phyloP scores from a whole-genome alignment of 2,329 filamentous ascomycete species.

The Fusarium bactridioides region DNA sequence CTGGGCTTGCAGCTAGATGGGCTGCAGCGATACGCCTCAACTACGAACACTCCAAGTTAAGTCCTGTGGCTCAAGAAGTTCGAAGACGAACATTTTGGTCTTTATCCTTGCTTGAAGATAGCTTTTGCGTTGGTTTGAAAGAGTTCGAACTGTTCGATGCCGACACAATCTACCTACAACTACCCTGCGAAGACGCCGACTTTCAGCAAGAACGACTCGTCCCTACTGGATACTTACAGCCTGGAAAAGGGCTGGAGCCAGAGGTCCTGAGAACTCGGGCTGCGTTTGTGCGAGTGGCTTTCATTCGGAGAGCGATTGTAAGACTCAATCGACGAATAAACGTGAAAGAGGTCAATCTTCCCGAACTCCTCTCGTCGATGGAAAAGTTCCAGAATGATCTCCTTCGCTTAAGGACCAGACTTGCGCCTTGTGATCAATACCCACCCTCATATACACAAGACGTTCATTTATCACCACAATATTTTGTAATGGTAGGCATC shows the following conservation, averaged over 20 bases:
- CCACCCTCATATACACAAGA: constrained; percentile 27
- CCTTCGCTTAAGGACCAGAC: constrained; percentile 30
- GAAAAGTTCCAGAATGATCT: constrained; percentile 41
- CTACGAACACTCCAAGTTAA: constrained; percentile 38
- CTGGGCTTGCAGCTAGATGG: constrained; percentile 38
- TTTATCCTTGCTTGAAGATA: constrained; percentile 38
- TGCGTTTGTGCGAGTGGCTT: constrained; percentile 36
- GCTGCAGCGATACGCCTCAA: constrained; percentile 41
- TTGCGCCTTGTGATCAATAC: constrained; percentile 35
- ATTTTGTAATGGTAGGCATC: constrained; percentile 30
- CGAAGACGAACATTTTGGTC: constrained; percentile 41
- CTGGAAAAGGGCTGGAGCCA: constrained; percentile 39
- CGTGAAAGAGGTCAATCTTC: constrained; percentile 37
- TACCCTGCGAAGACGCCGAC: constrained; percentile 38
- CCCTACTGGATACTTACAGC: constrained; percentile 38
- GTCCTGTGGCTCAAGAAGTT: constrained; percentile 38
- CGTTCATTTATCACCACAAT: constrained; percentile 29
- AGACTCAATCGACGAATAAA: constrained; percentile 37
- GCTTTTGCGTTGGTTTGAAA: constrained; percentile 40
- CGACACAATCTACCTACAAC: constrained; percentile 38
- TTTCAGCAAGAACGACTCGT: constrained; percentile 32
- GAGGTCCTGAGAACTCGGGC: constrained; percentile 34
- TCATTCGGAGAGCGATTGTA: constrained; percentile 36
- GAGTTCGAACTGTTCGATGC: constrained; percentile 41
- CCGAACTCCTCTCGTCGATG: constrained; percentile 37